A percentile compares a stretch with the other conserved stretches of the same genome.
Evolutionary conservation across 2,329 filamentous ascomycete genomes (phyloP).

Genomic region (Trichophyton mentagrophytes): DNA sequence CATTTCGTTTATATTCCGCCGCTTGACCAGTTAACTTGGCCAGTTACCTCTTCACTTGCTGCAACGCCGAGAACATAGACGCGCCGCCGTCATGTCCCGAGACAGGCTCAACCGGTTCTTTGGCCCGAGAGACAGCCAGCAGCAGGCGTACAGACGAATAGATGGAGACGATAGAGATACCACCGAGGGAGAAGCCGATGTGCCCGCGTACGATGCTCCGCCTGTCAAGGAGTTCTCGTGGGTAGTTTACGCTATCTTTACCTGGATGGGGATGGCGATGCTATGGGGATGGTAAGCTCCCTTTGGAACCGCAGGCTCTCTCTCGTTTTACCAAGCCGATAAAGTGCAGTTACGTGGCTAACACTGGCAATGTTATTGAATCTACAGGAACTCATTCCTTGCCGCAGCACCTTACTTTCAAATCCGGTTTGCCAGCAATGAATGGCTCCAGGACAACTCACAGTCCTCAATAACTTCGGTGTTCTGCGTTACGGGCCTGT

Average conservation of each 20-base stretch:
- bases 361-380: conserved; percentile 8
- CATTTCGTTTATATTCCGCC: not conserved
- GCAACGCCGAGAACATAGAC: not conserved
- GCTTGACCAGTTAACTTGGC: not conserved
- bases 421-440: conserved; percentile 57
- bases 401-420: conserved; percentile 91
- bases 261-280: conserved; percentile 81
- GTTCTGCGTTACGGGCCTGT: conserved; percentile 71
- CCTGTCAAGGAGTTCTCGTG: conserved; percentile 52
- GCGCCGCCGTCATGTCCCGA: conserved; percentile 17
- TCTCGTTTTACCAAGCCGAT: not conserved
- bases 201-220: conserved; percentile 19
- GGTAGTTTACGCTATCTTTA: conserved; percentile 75
- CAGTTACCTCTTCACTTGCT: too few species aligned
- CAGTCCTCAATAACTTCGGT: conserved; percentile 81
- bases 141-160: conserved; percentile 21
- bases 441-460: conserved; percentile 67
- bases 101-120: conserved; percentile 26
- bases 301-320: not conserved
- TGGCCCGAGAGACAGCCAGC: conserved; percentile 13
- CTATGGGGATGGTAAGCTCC: conserved; percentile 78
- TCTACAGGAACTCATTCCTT: conserved; percentile 89
- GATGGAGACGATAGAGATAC: conserved; percentile 12
- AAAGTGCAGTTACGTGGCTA: not conserved
- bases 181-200: conserved; percentile 18